These are phyloP conservation scores for Phytophthora cajani DNA, from an alignment of 352 stramenopile species.

Conservation along the genomic window DNA sequence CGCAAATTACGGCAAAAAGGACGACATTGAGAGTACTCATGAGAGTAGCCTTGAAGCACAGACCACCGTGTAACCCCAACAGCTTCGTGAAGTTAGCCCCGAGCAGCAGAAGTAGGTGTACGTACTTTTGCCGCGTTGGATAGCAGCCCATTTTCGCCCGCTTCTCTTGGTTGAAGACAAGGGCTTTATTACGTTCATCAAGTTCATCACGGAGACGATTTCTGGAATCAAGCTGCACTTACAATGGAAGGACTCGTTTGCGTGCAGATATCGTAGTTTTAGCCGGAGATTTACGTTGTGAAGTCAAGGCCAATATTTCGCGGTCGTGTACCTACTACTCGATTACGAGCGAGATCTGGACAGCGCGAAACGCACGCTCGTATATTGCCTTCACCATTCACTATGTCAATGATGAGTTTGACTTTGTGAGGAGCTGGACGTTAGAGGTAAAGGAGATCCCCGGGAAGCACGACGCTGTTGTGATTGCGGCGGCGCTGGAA, in stretches of 20 bases:
- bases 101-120: conserved; percentile 8
- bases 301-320: conserved; percentile 1
- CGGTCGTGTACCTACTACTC: conserved; percentile 14
- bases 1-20: neutral
- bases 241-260: neutral
- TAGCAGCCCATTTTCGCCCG: conserved; percentile 13
- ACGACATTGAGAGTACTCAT: neutral
- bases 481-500: conserved; percentile 12
- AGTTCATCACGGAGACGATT: conserved; percentile 9
- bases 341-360: conserved; percentile 24
- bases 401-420: conserved; percentile 12
- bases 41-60: neutral
- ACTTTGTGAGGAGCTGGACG: conserved; percentile 5
- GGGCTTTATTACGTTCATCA: conserved; percentile 13
- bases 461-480: conserved; percentile 10
- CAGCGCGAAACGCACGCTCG: conserved; percentile 6
- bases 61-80: neutral
- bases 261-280: neutral
- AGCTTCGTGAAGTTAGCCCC: neutral
- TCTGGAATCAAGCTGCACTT: neutral
- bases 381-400: conserved; percentile 25
- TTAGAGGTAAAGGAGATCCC: neutral
- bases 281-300: neutral
- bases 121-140: conserved; percentile 8
- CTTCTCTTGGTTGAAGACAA: conserved; percentile 15